phyloP scores from a whole-genome alignment of 176 grass and related monocot genomes.

The Pharus latifolius region DNA sequence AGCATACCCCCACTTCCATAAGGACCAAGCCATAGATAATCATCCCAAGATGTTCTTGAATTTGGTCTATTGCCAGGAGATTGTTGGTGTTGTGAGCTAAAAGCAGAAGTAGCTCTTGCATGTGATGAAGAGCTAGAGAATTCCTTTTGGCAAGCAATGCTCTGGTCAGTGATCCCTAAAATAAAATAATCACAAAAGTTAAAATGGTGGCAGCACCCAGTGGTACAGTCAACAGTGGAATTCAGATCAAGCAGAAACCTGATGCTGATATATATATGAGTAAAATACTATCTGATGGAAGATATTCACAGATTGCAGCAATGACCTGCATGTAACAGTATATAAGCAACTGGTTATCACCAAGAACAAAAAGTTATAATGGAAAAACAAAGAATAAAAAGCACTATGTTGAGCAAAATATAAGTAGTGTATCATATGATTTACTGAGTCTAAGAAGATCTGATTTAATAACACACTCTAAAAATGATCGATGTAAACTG shows the following conservation, averaged over 20 bases:
- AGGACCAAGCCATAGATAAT: constrained; percentile 75
- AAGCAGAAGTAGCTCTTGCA: constrained; percentile 11
- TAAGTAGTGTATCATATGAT: too few species aligned
- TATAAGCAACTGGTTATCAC: too few species aligned
- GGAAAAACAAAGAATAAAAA: background rate
- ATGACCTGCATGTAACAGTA: too few species aligned
- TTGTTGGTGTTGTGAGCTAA: too few species aligned
- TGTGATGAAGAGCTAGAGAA: constrained; percentile 30
- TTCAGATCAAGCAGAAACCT: constrained; percentile 54
- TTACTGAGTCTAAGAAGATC: too few species aligned
- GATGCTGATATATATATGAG: constrained; percentile 94
- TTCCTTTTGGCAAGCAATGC: constrained; percentile 42
- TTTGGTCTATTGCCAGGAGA: constrained; percentile 23
- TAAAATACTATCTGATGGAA: constrained; percentile 72
- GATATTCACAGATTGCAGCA: constrained; percentile 81
- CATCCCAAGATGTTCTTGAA: constrained; percentile 36
- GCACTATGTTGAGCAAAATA: background rate
- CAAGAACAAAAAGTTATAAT: background rate
- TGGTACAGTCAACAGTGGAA: constrained; percentile 12
- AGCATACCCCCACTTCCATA: constrained; percentile 64
- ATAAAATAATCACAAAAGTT: constrained; percentile 18
- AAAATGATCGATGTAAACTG: too few species aligned
- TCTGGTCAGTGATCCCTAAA: constrained; percentile 55
- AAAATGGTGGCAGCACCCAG: constrained; percentile 7
- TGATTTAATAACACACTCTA: too few species aligned